Base-by-base conservation (phyloP, 148 eudicot genomes). In the Vaccinium darrowii region DNA sequence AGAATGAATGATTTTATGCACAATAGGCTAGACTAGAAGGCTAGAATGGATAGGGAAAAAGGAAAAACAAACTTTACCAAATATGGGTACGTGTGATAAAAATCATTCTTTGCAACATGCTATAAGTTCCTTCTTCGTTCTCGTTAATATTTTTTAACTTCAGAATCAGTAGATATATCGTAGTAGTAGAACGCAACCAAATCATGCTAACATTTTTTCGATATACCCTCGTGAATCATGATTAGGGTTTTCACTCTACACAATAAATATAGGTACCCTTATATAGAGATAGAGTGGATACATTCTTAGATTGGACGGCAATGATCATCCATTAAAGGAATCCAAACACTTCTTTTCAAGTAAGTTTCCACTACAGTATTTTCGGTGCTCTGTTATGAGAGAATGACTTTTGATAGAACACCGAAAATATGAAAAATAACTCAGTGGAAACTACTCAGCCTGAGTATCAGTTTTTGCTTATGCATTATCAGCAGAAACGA, bases 191-290 rank as follows among this genome's bases (percentile, higher is more conserved):
- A 57, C 18, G 21, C 21, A 3, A 57, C 21, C 62, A 14, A 86
- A 86, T 86, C 78, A 25, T 54, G 16, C 63, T 16, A 2, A 63
- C 3, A 62, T 74, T 33, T 15, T 84, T 71, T 72, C 36, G 49
- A 75, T 79, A 10, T 30, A 36, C 8, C 53, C 82, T 87, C 86
- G 86, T 82, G 76, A 82, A 52, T 82, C 82, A 77, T 58, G 76
- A 87, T 82, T 87, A 87, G 87, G 89, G 87, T 84, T 87, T 78
- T 43, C 47, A 13, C 30, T 23, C 23, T 65, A 65, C 72, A 30
- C 72, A 4, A 58, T 58, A 58, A 18, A 16, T 58, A 23, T 30
- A 72, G 74, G 73, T 71, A 21, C 56, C 72, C 39, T 39, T n/a
- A 13, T 18, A 56, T 18, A 56, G 39, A 21, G 25, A 53, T 33